Conservation (phyloP, 169 alveolate species). For the Theileria equi region DNA sequence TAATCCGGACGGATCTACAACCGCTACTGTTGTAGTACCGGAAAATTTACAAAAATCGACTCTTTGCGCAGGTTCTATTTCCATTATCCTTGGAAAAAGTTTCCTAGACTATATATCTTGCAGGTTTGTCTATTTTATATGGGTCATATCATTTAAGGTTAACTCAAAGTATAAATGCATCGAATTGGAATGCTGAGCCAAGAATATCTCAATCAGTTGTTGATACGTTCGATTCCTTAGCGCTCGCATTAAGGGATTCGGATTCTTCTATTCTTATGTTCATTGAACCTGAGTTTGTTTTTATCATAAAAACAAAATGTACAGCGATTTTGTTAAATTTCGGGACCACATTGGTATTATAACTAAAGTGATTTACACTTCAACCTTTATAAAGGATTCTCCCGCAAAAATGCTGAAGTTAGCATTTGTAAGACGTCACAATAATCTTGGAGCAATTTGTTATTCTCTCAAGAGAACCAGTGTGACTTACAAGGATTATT, state of each 20-base stretch:
- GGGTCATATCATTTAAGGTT: constrained; percentile 23
- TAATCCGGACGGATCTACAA: constrained; percentile 40
- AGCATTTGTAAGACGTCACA: constrained; percentile 42
- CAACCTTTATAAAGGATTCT: constrained; percentile 65
- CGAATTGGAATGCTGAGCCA: constrained; percentile 71
- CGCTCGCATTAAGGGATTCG: constrained; percentile 58
- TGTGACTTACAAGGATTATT: constrained; percentile 1
- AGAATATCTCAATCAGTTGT: constrained; percentile 72
- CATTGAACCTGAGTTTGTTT: constrained; percentile 58
- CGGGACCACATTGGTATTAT: constrained; percentile 74
- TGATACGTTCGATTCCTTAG: constrained; percentile 69
- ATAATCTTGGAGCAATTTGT: constrained; percentile 33
- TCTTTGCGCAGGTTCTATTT: constrained; percentile 13
- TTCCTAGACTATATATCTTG: constrained; percentile 72
- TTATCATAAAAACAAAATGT: background rate
- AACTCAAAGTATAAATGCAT: constrained; percentile 33
- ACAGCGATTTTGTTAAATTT: constrained; percentile 68
- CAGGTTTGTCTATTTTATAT: constrained; percentile 47
- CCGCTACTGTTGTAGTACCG: constrained; percentile 29
- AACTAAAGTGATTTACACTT: constrained; percentile 67
- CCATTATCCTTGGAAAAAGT: constrained; percentile 65
- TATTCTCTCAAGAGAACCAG: constrained; percentile 35
- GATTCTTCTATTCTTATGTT: constrained; percentile 26
- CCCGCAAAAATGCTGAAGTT: constrained; percentile 63
- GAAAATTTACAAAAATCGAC: background rate